phyloP scores from a whole-genome alignment of 371 early-diverging fungal species.

The Mucor circinelloides region DNA sequence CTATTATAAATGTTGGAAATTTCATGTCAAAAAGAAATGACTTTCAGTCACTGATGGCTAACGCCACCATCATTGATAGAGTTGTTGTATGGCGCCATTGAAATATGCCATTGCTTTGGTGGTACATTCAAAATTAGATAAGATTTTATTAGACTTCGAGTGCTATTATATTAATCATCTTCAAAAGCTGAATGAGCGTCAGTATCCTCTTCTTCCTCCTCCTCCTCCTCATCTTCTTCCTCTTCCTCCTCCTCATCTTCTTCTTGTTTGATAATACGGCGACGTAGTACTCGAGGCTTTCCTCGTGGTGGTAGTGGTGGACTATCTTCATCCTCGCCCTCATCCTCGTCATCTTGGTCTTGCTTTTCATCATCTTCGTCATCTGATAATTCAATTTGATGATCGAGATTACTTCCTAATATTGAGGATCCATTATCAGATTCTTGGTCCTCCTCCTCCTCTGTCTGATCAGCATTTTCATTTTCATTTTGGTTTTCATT shows the following conservation, averaged over 20 bases:
- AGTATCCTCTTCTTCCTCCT: background rate
- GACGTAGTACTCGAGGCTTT: background rate
- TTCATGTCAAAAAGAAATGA: background rate
- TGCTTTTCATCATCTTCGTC: background rate
- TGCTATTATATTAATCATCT: background rate
- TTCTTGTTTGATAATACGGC: background rate
- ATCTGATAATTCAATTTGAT: background rate
- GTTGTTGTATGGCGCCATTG: background rate
- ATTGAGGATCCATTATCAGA: background rate
- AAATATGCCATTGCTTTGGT: background rate
- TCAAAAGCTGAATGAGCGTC: background rate
- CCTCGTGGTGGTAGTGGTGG: background rate
- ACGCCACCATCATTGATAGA: background rate
- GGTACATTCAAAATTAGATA: background rate
- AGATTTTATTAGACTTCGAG: background rate
- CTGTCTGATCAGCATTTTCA: background rate
- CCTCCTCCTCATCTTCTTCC: background rate
- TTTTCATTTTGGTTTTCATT: background rate
- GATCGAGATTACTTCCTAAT: background rate
- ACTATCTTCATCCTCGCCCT: background rate
- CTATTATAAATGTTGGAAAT: background rate
- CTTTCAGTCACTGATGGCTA: background rate
- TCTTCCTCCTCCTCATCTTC: background rate
- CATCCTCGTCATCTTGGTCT: background rate
- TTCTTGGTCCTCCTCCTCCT: background rate